A percentile compares a stretch with the other conserved stretches of the same genome.
Evolutionary conservation across 176 grass and related monocot genomes (phyloP).

Genomic region (Luzula sylvatica): DNA sequence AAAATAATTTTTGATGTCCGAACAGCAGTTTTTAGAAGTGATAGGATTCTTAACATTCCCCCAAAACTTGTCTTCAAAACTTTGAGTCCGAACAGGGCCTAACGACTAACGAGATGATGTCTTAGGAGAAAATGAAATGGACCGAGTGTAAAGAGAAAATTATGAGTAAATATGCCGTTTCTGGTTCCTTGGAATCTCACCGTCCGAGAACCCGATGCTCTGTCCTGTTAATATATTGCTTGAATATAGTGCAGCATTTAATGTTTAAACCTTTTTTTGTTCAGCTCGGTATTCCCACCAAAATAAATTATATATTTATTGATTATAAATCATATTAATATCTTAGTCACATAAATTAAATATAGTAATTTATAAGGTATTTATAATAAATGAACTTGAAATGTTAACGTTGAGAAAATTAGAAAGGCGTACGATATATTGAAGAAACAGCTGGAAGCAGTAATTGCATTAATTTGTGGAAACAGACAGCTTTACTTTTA

Average conservation of each 20-base stretch:
- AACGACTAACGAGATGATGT: too few relatives aligned
- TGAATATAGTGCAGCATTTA: slow-evolving; percentile 5
- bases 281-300: too few relatives aligned
- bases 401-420: neutral
- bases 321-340: too few relatives aligned
- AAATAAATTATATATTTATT: too few relatives aligned
- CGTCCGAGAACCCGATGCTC: slow-evolving; percentile 10
- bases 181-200: slow-evolving; percentile 24
- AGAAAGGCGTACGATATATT: neutral
- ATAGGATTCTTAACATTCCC: too few relatives aligned
- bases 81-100: too few relatives aligned
- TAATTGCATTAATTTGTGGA: neutral
- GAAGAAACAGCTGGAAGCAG: neutral
- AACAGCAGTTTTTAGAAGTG: too few relatives aligned
- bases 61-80: too few relatives aligned
- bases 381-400: neutral
- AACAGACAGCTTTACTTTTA: slow-evolving; percentile 5
- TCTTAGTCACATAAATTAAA: too few relatives aligned
- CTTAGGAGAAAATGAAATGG: too few relatives aligned
- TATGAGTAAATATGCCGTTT: slow-evolving; percentile 14
- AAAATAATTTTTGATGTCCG: too few relatives aligned
- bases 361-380: too few relatives aligned
- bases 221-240: neutral
- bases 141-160: neutral
- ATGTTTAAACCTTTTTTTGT: neutral